phyloP scores from a whole-genome alignment of 2,329 filamentous ascomycete species.

The Macroventuria anomochaeta region DNA sequence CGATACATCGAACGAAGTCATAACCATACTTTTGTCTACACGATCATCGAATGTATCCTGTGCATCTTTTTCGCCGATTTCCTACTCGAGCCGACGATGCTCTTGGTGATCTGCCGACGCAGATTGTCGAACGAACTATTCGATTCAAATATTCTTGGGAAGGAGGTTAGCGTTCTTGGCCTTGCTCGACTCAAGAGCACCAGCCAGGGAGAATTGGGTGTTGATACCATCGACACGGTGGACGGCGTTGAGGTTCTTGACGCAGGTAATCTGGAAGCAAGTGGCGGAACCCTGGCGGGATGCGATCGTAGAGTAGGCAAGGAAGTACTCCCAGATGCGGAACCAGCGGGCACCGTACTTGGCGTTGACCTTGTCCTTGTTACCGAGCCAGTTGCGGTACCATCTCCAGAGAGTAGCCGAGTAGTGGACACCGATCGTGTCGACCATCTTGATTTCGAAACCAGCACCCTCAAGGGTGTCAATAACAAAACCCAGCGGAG shows the following conservation, averaged over 20 bases:
- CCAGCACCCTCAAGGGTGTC: slow-evolving; percentile 84
- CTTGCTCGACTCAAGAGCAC: slow-evolving; percentile 64
- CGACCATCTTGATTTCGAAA: slow-evolving; percentile 88
- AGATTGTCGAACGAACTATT: background rate
- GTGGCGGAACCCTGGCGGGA: slow-evolving; percentile 84
- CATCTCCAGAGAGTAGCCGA: slow-evolving; percentile 95
- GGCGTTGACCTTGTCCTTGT: slow-evolving; percentile 87
- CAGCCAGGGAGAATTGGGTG: slow-evolving; percentile 71
- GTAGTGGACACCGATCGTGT: slow-evolving; percentile 96
- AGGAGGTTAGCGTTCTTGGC: slow-evolving; percentile 32
- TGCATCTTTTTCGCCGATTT: background rate
- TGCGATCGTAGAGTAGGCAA: slow-evolving; percentile 82
- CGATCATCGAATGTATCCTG: background rate
- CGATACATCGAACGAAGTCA: background rate
- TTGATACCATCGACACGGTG: slow-evolving; percentile 79
- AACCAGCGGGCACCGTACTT: slow-evolving; percentile 98
- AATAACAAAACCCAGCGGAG: slow-evolving; percentile 86
- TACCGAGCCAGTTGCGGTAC: slow-evolving; percentile 98
- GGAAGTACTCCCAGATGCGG: slow-evolving; percentile 93
- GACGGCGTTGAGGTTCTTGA: slow-evolving; percentile 89
- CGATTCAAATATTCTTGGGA: slow-evolving; percentile 13
- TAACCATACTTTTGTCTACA: slow-evolving; percentile 6
- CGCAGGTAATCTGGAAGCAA: slow-evolving; percentile 84
- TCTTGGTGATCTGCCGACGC: background rate
- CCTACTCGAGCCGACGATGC: background rate